Evolutionary conservation across 1,284 basidiomycete species (phyloP), one percentile per base, ranked within the genome.

Genomic region (Vanrija pseudolonga): DNA sequence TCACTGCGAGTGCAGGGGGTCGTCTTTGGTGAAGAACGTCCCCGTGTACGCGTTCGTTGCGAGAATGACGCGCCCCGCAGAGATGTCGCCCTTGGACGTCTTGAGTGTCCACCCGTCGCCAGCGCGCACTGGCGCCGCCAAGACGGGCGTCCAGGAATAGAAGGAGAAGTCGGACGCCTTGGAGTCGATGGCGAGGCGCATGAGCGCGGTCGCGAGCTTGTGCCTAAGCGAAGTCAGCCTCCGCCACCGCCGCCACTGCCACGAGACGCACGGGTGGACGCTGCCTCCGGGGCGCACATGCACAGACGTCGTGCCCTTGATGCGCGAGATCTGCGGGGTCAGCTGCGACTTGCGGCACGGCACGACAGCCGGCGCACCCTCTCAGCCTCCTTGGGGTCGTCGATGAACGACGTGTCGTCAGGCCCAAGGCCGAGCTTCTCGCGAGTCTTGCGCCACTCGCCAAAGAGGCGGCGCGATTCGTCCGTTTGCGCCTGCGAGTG

Each of bases 31-130:
- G 49, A 69, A 67, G 40, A 67, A 56, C 42, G 66, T 59, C 9
- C 20, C 40, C 14, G 65, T 69, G 50, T 69, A 62, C 15, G 67
- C 67, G 48, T 69, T 69, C 7, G 63, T 63, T 51, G 63, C 65
- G 40, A 70, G 43, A 0, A 70, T 49, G 12, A 70, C 62, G 28
- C 53, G 41, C 12, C 20, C 18, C 2, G 68, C 62, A 2, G 9
- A 32, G 26, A 69, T 58, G 4, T n/a, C 19, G 0, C 68, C 68
- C 45, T 56, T 53, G 6, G 46, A 23, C 14, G 62, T 64, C 45
- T 45, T 32, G 36, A 63, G 53, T 4, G 32, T 44, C 62, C 58
- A 61, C 5, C 38, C 47, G 11, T 51, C 53, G 6, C 40, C 40
- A 6, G 36, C 26, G 6, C 24, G 28, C 11, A 19, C 17, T 8